These are phyloP conservation scores for Sporodiniella umbellata DNA, from an alignment of 371 early-diverging fungal species.

Conservation along the genomic window DNA sequence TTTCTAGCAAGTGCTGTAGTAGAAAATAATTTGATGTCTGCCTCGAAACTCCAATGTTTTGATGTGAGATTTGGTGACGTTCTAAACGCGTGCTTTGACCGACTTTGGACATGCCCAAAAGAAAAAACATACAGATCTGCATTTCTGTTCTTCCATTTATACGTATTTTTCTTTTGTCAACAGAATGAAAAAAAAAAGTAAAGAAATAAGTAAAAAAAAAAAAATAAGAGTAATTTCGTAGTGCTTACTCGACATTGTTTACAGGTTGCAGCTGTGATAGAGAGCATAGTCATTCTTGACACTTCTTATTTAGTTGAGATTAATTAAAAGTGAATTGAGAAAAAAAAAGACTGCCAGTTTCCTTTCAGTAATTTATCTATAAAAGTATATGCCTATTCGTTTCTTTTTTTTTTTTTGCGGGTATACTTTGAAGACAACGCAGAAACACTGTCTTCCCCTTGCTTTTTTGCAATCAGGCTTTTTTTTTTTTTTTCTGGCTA, in stretches of 20 bases:
- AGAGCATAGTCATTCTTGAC: not conserved
- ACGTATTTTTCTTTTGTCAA: not conserved
- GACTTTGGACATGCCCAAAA: not conserved
- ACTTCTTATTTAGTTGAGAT: too few species aligned
- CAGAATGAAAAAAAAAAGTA: not conserved
- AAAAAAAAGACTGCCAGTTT: too few species aligned
- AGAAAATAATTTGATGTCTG: not conserved
- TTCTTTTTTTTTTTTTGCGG: too few species aligned
- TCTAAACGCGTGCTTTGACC: not conserved
- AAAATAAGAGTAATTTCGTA: not conserved
- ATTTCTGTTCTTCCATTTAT: not conserved
- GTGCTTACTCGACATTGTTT: not conserved
- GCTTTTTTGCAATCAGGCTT: too few species aligned
- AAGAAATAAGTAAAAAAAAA: not conserved
- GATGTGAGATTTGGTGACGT: not conserved
- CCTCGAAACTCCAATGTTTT: not conserved
- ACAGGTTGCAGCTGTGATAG: conserved; percentile 1
- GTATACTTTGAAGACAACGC: too few species aligned
- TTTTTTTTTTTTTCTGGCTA: too few species aligned
- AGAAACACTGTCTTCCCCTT: too few species aligned
- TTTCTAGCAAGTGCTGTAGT: not conserved
- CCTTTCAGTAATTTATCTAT: too few species aligned
- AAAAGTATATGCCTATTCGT: too few species aligned
- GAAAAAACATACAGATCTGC: not conserved
- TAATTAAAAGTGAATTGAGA: too few species aligned